Percentiles rank a stretch among this genome's conserved stretches.
Conservation (phyloP, 345 rosid species). For the Mercurialis annua region DNA sequence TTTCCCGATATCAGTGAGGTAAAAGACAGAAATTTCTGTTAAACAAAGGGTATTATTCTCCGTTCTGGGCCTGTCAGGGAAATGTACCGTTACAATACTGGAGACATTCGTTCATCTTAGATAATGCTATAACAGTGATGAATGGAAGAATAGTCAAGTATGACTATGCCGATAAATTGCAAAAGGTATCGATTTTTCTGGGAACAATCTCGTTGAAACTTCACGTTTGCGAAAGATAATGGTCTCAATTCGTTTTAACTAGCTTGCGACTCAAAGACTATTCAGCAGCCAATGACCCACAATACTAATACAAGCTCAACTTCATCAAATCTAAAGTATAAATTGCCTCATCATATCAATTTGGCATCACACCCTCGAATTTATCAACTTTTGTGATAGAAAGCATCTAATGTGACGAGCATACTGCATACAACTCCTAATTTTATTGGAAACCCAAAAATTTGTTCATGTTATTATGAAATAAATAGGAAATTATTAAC, state of each 20-base stretch:
- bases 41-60: slow-evolving; percentile 4
- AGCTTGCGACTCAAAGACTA: background rate
- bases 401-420: background rate
- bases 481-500: slow-evolving; percentile 16
- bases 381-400: background rate
- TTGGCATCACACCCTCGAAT: background rate
- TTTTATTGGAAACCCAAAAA: slow-evolving; percentile 3
- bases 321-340: background rate
- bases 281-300: background rate
- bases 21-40: background rate
- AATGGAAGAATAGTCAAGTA: background rate
- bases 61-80: background rate
- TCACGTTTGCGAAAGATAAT: too few relatives aligned
- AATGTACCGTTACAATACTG: background rate
- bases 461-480: background rate
- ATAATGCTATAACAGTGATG: background rate
- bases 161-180: background rate
- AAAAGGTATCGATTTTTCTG: background rate
- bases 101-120: background rate
- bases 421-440: background rate
- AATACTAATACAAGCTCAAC: background rate
- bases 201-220: too few relatives aligned
- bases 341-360: background rate
- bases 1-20: background rate
- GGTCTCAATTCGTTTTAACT: too few relatives aligned